Percentiles rank a stretch among this genome's conserved stretches.
These are phyloP conservation scores for Boletus sp. DNA, from an alignment of 1,284 basidiomycete genomes.

Conservation along the genomic window DNA sequence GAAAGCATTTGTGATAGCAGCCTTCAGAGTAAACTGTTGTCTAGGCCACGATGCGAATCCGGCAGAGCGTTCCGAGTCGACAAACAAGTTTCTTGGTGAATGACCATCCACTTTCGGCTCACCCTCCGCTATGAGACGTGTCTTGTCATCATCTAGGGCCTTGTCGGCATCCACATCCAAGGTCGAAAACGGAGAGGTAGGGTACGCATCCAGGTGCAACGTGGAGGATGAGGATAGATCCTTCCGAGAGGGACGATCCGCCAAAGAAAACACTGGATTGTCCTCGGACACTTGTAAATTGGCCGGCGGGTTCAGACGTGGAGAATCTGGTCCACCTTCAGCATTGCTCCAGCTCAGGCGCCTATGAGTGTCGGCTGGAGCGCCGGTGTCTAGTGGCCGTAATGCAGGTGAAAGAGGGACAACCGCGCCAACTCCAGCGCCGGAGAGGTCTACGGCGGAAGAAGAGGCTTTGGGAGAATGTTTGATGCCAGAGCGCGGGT, in stretches of 20 bases:
- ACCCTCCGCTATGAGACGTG: conserved; percentile 49
- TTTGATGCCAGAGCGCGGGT: neutral
- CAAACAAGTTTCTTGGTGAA: conserved; percentile 21
- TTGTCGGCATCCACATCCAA: conserved; percentile 38
- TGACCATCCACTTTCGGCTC: conserved; percentile 23
- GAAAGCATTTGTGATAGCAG: conserved; percentile 58
- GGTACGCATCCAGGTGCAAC: conserved; percentile 45
- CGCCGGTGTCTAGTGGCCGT: conserved; percentile 38
- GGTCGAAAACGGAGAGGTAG: conserved; percentile 48
- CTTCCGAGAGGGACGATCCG: conserved; percentile 26
- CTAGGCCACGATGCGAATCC: conserved; percentile 40
- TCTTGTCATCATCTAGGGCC: conserved; percentile 52
- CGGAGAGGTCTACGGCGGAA: conserved; percentile 48
- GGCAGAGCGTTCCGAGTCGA: conserved; percentile 39
- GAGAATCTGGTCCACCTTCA: conserved; percentile 43
- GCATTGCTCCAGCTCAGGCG: conserved; percentile 55
- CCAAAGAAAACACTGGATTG: conserved; percentile 44
- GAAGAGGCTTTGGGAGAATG: conserved; percentile 37
- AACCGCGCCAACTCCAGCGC: conserved; percentile 39
- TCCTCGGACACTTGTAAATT: conserved; percentile 21
- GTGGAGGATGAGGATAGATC: conserved; percentile 33
- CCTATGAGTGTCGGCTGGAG: conserved; percentile 41
- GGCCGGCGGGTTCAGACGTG: conserved; percentile 34
- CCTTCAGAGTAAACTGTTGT: conserved; percentile 46
- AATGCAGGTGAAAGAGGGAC: conserved; percentile 50